Base-by-base conservation (phyloP, 2,329 filamentous ascomycete species). In the Xylaria sp. region DNA sequence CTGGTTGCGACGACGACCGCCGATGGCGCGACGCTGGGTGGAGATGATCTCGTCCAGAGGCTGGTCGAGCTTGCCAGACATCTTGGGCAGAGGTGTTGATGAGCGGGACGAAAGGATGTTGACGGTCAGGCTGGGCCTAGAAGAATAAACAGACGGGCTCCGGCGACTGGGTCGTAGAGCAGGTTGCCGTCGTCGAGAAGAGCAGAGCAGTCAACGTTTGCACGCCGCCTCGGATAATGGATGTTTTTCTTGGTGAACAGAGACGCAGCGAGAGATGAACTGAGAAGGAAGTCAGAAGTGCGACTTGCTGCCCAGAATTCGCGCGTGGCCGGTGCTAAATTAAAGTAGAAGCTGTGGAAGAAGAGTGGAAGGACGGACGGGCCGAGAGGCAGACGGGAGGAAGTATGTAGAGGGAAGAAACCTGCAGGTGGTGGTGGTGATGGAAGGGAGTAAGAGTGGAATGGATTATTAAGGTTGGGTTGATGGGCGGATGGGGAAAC, bases 1-100 rank as follows among this genome's bases (percentile, higher is more conserved):
- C 65, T 73, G 71, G 60, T 74, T 74, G 67, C 76, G 77, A 66
- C 82, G 82, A 75, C 77, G 80, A 73, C 74, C 80, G 74, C 73
- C 78, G 74, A 77, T 83, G 78, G 76, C 83, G 70, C 79, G 78
- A 69, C 82, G 84, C 75, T 84, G 86, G 73, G 86, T 89, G 75
- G 89, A 91, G 81, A 96, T 87, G 78, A 99, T 97, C 79, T 97
- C 92, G 76, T 97, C 94, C 69, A 99, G 90, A 80, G 92, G 92
- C 81, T 95, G 88, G 77, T 97, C 92, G 73, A 99, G 89, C 81
- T 97, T 97, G 80, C 86, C 88, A 81, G 91, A 91, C 92, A 96
- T 96, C 68, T 70, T 88, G 76, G 72, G 64, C 65, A 69, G 65
- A 58, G 61, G 61, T 60, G 66, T 60, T 64, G 59, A 30, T 30